Evolutionary conservation across 148 eudicot species (phyloP).

Genomic region (Vaccinium darrowii): DNA sequence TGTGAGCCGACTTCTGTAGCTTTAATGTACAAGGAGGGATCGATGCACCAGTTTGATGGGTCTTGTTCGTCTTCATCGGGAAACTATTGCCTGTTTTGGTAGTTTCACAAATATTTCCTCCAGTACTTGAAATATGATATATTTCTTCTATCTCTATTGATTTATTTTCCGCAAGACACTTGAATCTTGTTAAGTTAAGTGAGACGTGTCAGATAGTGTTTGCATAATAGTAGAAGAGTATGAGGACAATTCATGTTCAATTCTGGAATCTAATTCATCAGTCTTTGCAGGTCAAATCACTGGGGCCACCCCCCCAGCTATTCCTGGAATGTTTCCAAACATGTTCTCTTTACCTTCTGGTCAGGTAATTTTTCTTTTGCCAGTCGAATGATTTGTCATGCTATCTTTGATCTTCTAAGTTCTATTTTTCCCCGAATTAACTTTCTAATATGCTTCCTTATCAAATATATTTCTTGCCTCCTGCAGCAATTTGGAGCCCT

Average conservation of each 20-base stretch:
- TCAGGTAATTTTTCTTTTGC: slow-evolving; percentile 46
- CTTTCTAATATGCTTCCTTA: neutral
- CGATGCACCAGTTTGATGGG: slow-evolving; percentile 74
- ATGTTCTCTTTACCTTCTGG: slow-evolving; percentile 62
- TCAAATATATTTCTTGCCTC: neutral
- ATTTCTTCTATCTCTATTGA: slow-evolving; percentile 28
- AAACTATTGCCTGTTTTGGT: slow-evolving; percentile 63
- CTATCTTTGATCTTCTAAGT: neutral
- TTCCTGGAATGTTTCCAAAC: slow-evolving; percentile 76
- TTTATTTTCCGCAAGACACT: slow-evolving; percentile 23
- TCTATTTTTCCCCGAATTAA: neutral
- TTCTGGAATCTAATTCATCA: slow-evolving; percentile 22
- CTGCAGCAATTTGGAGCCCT: slow-evolving; percentile 63
- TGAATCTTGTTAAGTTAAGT: slow-evolving; percentile 10
- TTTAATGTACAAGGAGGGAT: slow-evolving; percentile 85
- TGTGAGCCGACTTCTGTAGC: slow-evolving; percentile 97
- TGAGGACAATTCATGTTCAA: neutral
- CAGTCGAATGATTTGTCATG: neutral
- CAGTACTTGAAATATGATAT: slow-evolving; percentile 47
- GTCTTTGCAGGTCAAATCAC: slow-evolving; percentile 65
- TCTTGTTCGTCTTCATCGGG: slow-evolving; percentile 89
- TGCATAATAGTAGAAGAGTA: neutral
- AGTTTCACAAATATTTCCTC: slow-evolving; percentile 51
- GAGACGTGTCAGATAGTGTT: neutral
- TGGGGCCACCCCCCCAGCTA: slow-evolving; percentile 48